These are phyloP conservation scores for Silene latifolia DNA, from an alignment of 148 eudicot species.

Conservation along the genomic window DNA sequence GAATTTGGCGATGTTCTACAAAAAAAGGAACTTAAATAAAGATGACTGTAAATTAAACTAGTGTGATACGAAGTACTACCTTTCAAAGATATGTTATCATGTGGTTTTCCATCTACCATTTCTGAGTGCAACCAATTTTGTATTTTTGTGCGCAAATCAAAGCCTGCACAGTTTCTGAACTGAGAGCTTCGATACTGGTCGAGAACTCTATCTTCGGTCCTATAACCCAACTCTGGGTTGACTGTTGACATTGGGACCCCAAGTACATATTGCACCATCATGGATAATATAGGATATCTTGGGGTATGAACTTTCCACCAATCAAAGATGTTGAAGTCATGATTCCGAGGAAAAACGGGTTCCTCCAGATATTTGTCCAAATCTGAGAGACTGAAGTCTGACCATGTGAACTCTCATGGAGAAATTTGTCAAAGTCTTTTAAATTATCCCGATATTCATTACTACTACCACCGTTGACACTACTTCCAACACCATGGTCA, in stretches of 20 bases:
- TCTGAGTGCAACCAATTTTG: slow-evolving; percentile 74
- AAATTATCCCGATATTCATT: slow-evolving; percentile 66
- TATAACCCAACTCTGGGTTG: slow-evolving; percentile 59
- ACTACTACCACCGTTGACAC: slow-evolving; percentile 44
- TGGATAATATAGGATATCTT: slow-evolving; percentile 82
- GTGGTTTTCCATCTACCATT: slow-evolving; percentile 48
- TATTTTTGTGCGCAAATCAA: slow-evolving; percentile 93
- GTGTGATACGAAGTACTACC: not conserved
- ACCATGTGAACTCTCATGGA: slow-evolving; percentile 80
- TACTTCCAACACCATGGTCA: slow-evolving; percentile 56
- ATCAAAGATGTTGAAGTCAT: slow-evolving; percentile 72
- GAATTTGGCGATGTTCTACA: not conserved
- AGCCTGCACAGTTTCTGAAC: slow-evolving; percentile 77
- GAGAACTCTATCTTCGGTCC: slow-evolving; percentile 62
- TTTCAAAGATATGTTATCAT: slow-evolving; percentile 4
- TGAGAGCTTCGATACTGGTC: slow-evolving; percentile 64
- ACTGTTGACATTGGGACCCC: slow-evolving; percentile 72
- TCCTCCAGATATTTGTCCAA: slow-evolving; percentile 92
- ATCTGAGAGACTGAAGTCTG: slow-evolving; percentile 65
- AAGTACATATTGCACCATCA: slow-evolving; percentile 90
- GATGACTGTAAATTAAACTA: not conserved
- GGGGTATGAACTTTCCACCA: slow-evolving; percentile 99
- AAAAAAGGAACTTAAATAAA: not conserved
- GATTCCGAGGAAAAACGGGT: slow-evolving; percentile 75
- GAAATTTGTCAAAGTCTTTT: slow-evolving; percentile 84